Evolutionary conservation across 306 rosid species (phyloP).

Genomic region (Ziziphus jujuba): DNA sequence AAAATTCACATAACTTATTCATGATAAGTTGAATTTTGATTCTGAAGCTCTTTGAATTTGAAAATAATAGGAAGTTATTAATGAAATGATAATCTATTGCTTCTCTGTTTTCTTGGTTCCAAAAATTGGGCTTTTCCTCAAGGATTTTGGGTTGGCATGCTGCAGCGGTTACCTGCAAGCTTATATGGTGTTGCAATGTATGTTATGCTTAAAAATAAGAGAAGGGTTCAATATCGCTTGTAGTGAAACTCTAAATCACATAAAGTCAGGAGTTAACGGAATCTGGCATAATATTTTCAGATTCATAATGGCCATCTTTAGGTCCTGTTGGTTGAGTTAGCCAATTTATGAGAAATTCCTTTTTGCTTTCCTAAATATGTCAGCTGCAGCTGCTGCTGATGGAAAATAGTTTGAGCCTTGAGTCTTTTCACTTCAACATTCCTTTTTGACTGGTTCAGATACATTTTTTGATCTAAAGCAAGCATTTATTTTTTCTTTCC

Average conservation of each 20-base stretch:
- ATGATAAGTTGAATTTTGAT: not conserved
- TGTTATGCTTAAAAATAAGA: not conserved
- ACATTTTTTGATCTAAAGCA: not conserved
- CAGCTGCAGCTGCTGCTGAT: slow-evolving; percentile 4
- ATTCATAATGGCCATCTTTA: not conserved
- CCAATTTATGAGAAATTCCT: not conserved
- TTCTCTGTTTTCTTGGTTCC: not conserved
- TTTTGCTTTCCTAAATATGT: not conserved
- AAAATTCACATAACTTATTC: not conserved
- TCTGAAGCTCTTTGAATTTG: not conserved
- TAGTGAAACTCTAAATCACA: not conserved
- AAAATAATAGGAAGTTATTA: too few species aligned
- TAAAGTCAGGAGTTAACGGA: not conserved
- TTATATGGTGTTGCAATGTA: not conserved
- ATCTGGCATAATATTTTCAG: not conserved
- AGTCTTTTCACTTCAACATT: not conserved
- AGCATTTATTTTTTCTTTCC: slow-evolving; percentile 1
- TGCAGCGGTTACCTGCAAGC: not conserved
- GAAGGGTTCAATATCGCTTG: too few species aligned
- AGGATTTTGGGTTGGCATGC: not conserved
- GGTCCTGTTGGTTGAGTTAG: not conserved
- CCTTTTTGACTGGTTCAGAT: not conserved
- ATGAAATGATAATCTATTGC: not conserved
- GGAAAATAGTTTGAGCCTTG: not conserved
- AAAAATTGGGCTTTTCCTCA: too few species aligned